Evolutionary conservation across 2,329 filamentous ascomycete species (phyloP), one percentile per base, ranked within the genome.

Genomic region (Pestalotiopsis fici): DNA sequence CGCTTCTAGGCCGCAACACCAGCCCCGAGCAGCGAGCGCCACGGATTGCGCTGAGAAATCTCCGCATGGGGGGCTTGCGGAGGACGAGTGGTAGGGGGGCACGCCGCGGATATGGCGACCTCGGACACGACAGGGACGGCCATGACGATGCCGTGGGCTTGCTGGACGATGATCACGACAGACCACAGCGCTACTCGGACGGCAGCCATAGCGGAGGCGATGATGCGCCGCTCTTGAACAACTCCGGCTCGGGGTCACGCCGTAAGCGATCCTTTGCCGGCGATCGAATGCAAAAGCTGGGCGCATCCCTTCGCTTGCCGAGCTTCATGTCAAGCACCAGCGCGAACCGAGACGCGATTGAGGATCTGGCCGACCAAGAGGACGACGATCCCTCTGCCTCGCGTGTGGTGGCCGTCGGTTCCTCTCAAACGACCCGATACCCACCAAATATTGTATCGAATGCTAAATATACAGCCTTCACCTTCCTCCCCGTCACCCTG

Each of bases 401-500:
- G 31, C 89, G 95, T 66, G 88, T 88, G 63, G 87, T 98, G 35
- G 84, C 89, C 2, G 93, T 97, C 64, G 95, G 94, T 67, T 90
- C 91, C 60, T 77, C 83, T 35, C 95, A 97, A 76, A 79, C 88
- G 31, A 85, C 90, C 62, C 90, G 91, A 72, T 98, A 95, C 78
- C 95, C 96, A 11, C 89, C 93, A 9, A 99, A 99, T 79, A 88
- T 94, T 66, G 88, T 99, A 61, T 98, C 95, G 43, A 98, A 99
- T 78, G 95, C 96, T 66, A 99, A 98, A 85, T 99, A 99, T 79
- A 98, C 95, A 35, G 90, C 95, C 1, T 91, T 95, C 83, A 97
- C 93, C 64, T 99, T 99, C 80, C 86, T 99, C 15, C 97, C 97
- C 2, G 86, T 95, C 64, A 99, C 96, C 0, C 85, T 99, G 25